A percentile compares a stretch with the other conserved stretches of the same genome.
Conservation (phyloP, 768 basidiomycete species). For the Russula sp. region DNA sequence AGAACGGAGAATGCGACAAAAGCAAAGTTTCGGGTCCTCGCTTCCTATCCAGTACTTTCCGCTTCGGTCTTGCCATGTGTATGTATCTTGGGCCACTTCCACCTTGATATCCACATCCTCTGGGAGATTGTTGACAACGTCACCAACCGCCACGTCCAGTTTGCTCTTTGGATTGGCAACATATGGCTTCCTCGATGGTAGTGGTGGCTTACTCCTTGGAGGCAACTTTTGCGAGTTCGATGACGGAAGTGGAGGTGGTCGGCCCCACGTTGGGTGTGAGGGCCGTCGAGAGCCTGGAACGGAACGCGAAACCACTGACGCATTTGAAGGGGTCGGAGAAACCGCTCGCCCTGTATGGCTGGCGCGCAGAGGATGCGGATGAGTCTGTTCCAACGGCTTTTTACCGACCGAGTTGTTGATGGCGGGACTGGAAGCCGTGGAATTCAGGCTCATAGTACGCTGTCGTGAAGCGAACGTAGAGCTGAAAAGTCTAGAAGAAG, state of each 20-base stretch:
- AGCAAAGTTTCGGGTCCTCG: conserved; percentile 84
- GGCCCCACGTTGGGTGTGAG: conserved; percentile 60
- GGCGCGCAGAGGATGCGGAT: conserved; percentile 41
- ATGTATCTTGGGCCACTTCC: conserved; percentile 76
- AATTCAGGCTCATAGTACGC: conserved; percentile 63
- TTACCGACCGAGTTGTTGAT: conserved; percentile 37
- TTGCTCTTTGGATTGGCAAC: conserved; percentile 87
- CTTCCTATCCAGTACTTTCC: conserved; percentile 97
- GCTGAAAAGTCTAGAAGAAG: conserved; percentile 44
- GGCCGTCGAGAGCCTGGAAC: conserved; percentile 46
- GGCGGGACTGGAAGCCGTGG: conserved; percentile 43
- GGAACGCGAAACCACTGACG: conserved; percentile 51
- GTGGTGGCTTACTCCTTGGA: conserved; percentile 44
- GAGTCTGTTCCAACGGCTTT: conserved; percentile 36
- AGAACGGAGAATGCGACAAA: conserved; percentile 85
- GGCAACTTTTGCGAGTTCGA: conserved; percentile 42
- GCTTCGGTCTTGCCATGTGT: conserved; percentile 89
- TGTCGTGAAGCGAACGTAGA: conserved; percentile 85
- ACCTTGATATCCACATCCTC: conserved; percentile 81
- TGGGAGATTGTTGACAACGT: conserved; percentile 84
- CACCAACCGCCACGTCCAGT: conserved; percentile 88
- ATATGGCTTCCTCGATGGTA: conserved; percentile 60
- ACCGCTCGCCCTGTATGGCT: conserved; percentile 42
- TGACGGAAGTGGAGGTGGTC: conserved; percentile 60
- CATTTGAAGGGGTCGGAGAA: conserved; percentile 66